phyloP scores from a whole-genome alignment of 495 filamentous ascomycete species.

The Penicillium waksmanii region DNA sequence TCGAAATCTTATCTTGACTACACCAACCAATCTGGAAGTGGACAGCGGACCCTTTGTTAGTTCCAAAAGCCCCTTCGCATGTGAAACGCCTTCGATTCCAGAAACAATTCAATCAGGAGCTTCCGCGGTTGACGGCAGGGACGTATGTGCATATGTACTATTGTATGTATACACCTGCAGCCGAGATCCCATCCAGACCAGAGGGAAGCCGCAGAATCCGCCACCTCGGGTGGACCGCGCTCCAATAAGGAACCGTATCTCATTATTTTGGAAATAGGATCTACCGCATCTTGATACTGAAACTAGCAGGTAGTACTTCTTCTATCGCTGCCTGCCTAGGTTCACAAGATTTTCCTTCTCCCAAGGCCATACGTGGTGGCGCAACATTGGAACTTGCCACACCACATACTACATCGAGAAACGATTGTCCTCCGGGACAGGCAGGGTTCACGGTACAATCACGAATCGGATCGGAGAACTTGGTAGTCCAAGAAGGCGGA shows the following conservation, averaged over 20 bases:
- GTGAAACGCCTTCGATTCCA: constrained; percentile 10
- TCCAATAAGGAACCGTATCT: constrained; percentile 7
- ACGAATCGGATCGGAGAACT: constrained; percentile 7
- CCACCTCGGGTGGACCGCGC: constrained; percentile 3
- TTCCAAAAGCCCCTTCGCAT: constrained; percentile 12
- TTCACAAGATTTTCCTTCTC: not conserved
- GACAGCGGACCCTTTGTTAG: not conserved
- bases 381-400: constrained; percentile 14
- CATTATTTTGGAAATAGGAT: constrained; percentile 6
- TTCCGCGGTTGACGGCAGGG: constrained; percentile 17
- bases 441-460: not conserved
- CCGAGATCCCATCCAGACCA: constrained; percentile 9
- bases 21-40: constrained; percentile 8
- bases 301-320: constrained; percentile 14
- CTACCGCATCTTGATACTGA: constrained; percentile 1
- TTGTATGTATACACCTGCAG: constrained; percentile 1
- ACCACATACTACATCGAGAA: constrained; percentile 9
- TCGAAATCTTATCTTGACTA: constrained; percentile 24
- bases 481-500: not conserved
- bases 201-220: constrained; percentile 9
- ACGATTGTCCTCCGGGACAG: constrained; percentile 8
- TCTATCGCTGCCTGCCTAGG: constrained; percentile 5
- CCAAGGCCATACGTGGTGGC: constrained; percentile 8
- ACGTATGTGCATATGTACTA: not conserved
- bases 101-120: constrained; percentile 11